Base-by-base conservation (phyloP, 495 filamentous ascomycete species). In the Trichoderma reesei region DNA sequence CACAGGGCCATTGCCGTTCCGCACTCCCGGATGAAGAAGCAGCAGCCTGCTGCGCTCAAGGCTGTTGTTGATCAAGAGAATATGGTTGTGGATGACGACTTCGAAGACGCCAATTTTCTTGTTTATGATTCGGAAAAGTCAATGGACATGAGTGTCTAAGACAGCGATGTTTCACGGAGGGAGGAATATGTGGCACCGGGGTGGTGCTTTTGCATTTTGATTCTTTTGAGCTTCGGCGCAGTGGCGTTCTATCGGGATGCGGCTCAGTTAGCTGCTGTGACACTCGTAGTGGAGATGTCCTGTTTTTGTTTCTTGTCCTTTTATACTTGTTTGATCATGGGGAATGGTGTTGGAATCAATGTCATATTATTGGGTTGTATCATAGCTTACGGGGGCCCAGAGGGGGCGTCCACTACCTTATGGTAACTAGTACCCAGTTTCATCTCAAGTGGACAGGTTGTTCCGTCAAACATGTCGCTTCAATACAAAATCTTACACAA, bases 41-140 rank as follows among this genome's bases (percentile, higher is more conserved):
- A 26, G 26, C 26, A 26, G 14, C 11, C 63, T 39, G 26, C 16
- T 38, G 46, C 39, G 14, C 42, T 39, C 61, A 51, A 44, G 48
- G 63, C 67, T 51, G 10, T 36, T n/a, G 38, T 36, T n/a, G 38
- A 51, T 63, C 74, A 78, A 66, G 76, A 80, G 68, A 79, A 72
- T 41, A 64, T 73, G 56, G 70, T 74, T 26, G 66, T 73, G n/a
- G 38, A 68, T 59, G 68, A 69, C 48, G 82, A 84, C 67, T 84
- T 83, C 68, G 78, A 77, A 64, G 82, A 84, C 64, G 81, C 81
- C 11, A 71, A 75, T 10, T 84, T 84, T 63, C 64, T 84, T 63
- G 78, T 79, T 64, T 72, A 72, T 34, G 20, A 56, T 11, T 14
- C 2, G 16, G 51, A 33, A 16, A 34, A 34, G 51, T 14, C 20